Conservation (phyloP, 768 basidiomycete genomes). For the Ramaria rubella region DNA sequence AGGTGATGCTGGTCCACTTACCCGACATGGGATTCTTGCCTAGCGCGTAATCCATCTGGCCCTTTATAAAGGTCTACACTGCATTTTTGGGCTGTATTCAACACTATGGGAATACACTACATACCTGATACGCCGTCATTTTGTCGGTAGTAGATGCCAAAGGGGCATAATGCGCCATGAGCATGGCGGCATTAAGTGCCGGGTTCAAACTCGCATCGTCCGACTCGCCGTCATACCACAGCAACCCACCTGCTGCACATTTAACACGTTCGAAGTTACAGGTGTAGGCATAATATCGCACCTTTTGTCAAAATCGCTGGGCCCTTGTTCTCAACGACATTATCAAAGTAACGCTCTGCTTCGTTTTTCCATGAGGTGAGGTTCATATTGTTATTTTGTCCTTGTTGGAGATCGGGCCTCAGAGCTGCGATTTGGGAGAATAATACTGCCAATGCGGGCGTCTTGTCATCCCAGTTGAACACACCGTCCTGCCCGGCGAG, state of each 20-base stretch:
- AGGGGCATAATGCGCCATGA: slow-evolving; percentile 69
- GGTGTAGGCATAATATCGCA: slow-evolving; percentile 26
- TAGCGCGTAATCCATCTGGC: slow-evolving; percentile 74
- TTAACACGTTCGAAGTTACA: background rate
- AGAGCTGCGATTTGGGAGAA: slow-evolving; percentile 67
- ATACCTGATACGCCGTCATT: slow-evolving; percentile 53
- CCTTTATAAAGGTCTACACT: slow-evolving; percentile 60
- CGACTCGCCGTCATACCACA: slow-evolving; percentile 82
- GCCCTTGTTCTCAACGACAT: slow-evolving; percentile 51
- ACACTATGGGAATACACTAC: too few relatives aligned
- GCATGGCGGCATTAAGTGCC: slow-evolving; percentile 81
- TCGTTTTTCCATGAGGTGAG: slow-evolving; percentile 62
- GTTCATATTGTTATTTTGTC: too few relatives aligned
- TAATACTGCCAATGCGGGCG: slow-evolving; percentile 67
- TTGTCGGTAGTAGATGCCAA: slow-evolving; percentile 59
- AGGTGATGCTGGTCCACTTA: slow-evolving; percentile 26
- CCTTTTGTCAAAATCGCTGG: slow-evolving; percentile 56
- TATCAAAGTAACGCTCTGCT: slow-evolving; percentile 73
- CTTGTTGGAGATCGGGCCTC: slow-evolving; percentile 37
- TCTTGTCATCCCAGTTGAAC: slow-evolving; percentile 89
- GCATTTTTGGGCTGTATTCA: too few relatives aligned
- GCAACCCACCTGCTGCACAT: slow-evolving; percentile 54
- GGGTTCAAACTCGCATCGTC: slow-evolving; percentile 77
- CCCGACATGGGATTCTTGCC: slow-evolving; percentile 89
- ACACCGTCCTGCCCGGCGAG: slow-evolving; percentile 48